Evolutionary conservation across 257 asterid species (phyloP).

Genomic region (Eustoma russellianum): DNA sequence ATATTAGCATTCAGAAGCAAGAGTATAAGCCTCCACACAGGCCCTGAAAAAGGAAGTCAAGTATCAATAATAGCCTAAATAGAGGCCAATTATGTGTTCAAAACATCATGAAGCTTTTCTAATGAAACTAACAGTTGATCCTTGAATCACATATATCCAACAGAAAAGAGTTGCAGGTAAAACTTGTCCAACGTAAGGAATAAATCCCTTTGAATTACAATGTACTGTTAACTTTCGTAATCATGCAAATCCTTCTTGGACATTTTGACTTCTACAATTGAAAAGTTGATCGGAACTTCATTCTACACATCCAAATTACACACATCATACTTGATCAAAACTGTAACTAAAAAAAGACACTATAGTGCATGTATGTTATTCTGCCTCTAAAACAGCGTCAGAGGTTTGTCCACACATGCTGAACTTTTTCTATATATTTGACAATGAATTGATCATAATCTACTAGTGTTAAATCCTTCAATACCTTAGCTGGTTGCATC

Average conservation of each 20-base stretch:
- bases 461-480: constrained; percentile 14
- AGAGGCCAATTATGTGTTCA: constrained; percentile 8
- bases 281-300: background rate
- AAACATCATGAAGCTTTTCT: constrained; percentile 8
- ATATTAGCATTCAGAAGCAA: constrained; percentile 15
- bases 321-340: background rate
- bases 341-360: constrained; percentile 3
- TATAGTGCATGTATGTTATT: background rate
- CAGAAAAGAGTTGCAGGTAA: too few relatives aligned
- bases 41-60: constrained; percentile 20
- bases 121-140: background rate
- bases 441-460: background rate
- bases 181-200: background rate
- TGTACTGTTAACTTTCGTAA: background rate
- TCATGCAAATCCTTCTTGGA: too few relatives aligned
- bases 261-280: background rate
- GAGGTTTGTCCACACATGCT: constrained; percentile 6
- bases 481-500: constrained; percentile 13
- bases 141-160: background rate
- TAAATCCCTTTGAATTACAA: constrained; percentile 2
- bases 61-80: constrained; percentile 17
- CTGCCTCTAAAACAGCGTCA: constrained; percentile 7
- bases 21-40: constrained; percentile 15
- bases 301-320: constrained; percentile 10
- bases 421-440: constrained; percentile 8